Evolutionary conservation across 768 basidiomycete genomes (phyloP), one percentile per base, ranked within the genome.

Genomic region (Pluteus cervinus): DNA sequence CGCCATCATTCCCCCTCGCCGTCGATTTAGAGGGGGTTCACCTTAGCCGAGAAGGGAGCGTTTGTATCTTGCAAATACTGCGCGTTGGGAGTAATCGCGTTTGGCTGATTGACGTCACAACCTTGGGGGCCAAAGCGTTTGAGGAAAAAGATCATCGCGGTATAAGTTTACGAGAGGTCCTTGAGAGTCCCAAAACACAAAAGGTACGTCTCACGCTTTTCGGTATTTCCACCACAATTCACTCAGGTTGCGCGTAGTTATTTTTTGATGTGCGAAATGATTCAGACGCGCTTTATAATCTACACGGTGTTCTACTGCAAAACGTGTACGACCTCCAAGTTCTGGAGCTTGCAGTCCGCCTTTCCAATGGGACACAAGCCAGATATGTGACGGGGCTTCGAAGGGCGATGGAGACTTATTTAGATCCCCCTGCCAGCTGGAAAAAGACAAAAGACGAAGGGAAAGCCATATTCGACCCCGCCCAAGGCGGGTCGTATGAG

Each of bases 21-120:
- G 45, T 66, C 8, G 63, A 66, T 35, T 35, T 63, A 8, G 63
- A 66, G 32, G 63, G 63, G 0, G 49, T 62, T 10, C 51, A 56
- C 2, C 46, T 63, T 5, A 57, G 50, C 31, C 58, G 63, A 2
- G 29, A 49, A 3, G 63, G 62, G 0, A 50, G 46, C 2, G 39
- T 63, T 7, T 51, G 54, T 21, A 45, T 63, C 17, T 24, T 66
- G 9, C 62, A 63, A 36, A 43, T 63, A 18, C 37, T 55, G 15
- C 49, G 55, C 11, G 40, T 49, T 10, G 37, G 31, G 14, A 58
- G 54, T 24, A 42, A 44, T 12, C 52, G 37, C 7, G 52, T 63
- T 12, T 66, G 60, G 59, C 43, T 66, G 23, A 30, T 66, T 40
- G 64, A 66, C 37, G 41, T 66, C 7, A 58, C 55, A 5, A 49